Conservation (phyloP, 257 asterid genomes). For the Plantago ovata region DNA sequence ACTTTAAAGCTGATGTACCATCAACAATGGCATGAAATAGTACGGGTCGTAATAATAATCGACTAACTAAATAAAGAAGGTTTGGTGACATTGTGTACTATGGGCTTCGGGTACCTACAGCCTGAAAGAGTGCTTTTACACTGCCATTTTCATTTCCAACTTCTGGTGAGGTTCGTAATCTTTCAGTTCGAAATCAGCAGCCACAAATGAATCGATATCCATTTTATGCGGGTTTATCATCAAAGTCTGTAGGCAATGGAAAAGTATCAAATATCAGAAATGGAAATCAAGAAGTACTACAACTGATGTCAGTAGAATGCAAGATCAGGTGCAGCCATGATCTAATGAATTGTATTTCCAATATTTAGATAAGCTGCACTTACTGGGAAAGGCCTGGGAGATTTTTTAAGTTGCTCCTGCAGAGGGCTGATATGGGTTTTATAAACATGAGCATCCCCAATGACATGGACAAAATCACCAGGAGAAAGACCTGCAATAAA, state of each 20-base stretch:
- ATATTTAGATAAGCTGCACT: constrained; percentile 14
- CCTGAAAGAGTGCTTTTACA: constrained; percentile 22
- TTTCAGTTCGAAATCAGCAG: constrained; percentile 64
- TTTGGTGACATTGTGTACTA: no score
- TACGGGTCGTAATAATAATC: no score
- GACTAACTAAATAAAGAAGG: no score
- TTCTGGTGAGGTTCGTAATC: constrained; percentile 87
- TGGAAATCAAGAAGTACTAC: not conserved
- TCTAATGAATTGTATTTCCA: no score
- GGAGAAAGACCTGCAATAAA: constrained; percentile 62
- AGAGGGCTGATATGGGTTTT: constrained; percentile 67
- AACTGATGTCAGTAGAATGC: no score
- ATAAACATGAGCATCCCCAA: constrained; percentile 94
- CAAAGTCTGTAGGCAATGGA: constrained; percentile 45
- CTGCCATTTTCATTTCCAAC: constrained; percentile 94
- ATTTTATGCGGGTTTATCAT: constrained; percentile 59
- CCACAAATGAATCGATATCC: constrained; percentile 76
- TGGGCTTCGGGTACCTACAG: no score
- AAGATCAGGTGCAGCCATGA: no score
- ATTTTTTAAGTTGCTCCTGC: constrained; percentile 80
- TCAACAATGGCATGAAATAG: no score
- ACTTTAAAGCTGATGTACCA: no score
- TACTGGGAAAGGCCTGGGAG: constrained; percentile 92
- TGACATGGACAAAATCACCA: constrained; percentile 80
- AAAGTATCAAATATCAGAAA: constrained; percentile 16